phyloP scores from a whole-genome alignment of 2,329 filamentous ascomycete genomes.

The Curvularia sp. region DNA sequence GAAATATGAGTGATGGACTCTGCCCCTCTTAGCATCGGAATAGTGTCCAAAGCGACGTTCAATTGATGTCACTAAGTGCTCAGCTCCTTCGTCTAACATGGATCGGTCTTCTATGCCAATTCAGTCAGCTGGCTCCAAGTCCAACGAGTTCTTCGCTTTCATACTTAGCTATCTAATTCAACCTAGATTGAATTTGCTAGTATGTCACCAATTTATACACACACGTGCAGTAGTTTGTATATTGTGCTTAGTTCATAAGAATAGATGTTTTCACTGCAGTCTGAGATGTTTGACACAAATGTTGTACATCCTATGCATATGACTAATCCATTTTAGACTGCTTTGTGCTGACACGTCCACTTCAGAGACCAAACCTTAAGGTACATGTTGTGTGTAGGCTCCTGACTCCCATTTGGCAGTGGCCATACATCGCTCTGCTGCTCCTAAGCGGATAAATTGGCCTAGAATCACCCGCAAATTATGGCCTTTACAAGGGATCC shows the following conservation, averaged over 20 bases:
- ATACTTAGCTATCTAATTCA: not conserved
- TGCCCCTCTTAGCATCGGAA: not conserved
- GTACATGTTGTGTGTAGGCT: not conserved
- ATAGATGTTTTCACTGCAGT: not conserved
- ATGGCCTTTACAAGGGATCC: too few species aligned
- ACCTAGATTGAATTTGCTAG: too few species aligned
- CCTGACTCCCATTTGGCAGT: not conserved
- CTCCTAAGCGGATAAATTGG: too few species aligned
- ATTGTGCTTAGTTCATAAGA: not conserved
- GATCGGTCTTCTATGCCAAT: not conserved
- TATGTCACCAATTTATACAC: too few species aligned
- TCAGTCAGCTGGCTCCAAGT: not conserved
- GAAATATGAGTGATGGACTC: not conserved
- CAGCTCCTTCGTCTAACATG: not conserved
- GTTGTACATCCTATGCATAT: not conserved
- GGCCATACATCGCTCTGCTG: too few species aligned
- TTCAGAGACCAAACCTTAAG: not conserved
- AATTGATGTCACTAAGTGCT: not conserved
- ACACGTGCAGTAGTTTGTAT: too few species aligned
- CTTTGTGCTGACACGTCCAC: not conserved
- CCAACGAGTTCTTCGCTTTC: not conserved
- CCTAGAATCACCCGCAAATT: too few species aligned
- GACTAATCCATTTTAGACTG: not conserved
- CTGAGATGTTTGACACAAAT: too few species aligned
- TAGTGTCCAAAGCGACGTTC: not conserved